A percentile compares a stretch with the other conserved stretches of the same genome.
These are phyloP conservation scores for Xylaria flabelliformis DNA, from an alignment of 495 filamentous ascomycete genomes.

Conservation along the genomic window DNA sequence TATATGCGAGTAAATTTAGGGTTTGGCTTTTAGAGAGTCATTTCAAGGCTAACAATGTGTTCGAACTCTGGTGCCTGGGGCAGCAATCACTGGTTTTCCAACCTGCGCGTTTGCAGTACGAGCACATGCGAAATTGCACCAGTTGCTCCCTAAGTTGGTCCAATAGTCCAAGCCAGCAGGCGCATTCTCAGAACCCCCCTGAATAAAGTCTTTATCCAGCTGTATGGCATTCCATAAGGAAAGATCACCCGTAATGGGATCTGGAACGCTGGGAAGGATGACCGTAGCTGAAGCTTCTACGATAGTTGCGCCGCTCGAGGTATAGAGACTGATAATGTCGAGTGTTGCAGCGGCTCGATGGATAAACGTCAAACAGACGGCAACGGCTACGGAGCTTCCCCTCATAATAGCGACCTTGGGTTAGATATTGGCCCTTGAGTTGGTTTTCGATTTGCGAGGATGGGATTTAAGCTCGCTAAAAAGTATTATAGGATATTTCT, in stretches of 20 bases:
- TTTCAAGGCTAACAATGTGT: conserved; percentile 20
- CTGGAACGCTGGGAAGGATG: conserved; percentile 13
- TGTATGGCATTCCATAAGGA: conserved; percentile 23
- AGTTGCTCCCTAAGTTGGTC: conserved; percentile 20
- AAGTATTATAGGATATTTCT: neutral
- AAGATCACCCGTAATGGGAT: conserved; percentile 21
- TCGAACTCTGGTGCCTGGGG: conserved; percentile 15
- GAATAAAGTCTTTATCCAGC: conserved; percentile 24
- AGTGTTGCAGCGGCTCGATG: neutral
- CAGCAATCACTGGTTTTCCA: conserved; percentile 16
- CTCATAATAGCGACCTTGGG: neutral
- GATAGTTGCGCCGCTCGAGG: conserved; percentile 15
- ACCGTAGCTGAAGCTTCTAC: conserved; percentile 22
- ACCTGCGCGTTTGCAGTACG: conserved; percentile 6
- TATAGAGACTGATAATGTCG: conserved; percentile 20
- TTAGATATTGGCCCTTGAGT: neutral
- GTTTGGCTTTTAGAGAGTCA: neutral
- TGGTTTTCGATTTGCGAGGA: neutral
- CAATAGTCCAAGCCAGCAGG: conserved; percentile 22
- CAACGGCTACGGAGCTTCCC: neutral
- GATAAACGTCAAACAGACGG: neutral
- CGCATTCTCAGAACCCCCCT: conserved; percentile 24
- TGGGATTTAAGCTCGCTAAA: neutral
- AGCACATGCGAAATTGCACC: conserved; percentile 27
- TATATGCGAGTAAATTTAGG: neutral